Conservation (phyloP, 257 asterid species). For the Perilla frutescens region DNA sequence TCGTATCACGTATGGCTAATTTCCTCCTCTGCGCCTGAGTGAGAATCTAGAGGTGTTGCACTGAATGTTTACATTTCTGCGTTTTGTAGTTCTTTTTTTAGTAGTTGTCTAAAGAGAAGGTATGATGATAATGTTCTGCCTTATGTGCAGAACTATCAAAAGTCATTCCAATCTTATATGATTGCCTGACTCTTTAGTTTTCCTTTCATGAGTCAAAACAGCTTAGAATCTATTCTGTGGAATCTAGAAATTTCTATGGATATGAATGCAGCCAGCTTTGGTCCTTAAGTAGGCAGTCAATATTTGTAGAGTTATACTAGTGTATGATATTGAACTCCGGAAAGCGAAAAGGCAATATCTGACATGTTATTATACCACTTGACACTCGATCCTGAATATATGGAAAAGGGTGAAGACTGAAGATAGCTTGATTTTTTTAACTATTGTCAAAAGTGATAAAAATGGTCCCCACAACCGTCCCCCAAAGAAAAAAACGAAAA, state of each 20-base stretch:
- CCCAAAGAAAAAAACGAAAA: too few relatives aligned
- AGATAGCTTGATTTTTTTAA: neutral
- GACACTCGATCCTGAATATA: neutral
- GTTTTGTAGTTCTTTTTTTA: neutral
- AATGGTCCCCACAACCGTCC: too few relatives aligned
- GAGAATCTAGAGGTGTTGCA: neutral
- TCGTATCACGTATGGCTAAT: neutral
- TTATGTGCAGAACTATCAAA: neutral
- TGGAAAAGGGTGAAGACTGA: neutral
- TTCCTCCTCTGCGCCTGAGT: neutral
- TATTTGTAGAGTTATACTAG: neutral
- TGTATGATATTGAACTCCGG: neutral
- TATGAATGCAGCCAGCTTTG: neutral
- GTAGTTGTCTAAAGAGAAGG: neutral
- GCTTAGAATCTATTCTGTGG: neutral
- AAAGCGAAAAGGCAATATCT: neutral
- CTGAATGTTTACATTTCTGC: neutral
- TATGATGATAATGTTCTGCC: neutral
- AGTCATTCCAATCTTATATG: neutral
- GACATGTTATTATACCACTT: neutral
- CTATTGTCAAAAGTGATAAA: neutral
- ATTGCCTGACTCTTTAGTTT: too few relatives aligned
- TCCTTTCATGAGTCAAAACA: neutral
- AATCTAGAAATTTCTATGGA: neutral
- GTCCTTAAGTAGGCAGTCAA: neutral